Base-by-base conservation (phyloP, 2,329 filamentous ascomycete genomes). In the Xylariaceae sp. region DNA sequence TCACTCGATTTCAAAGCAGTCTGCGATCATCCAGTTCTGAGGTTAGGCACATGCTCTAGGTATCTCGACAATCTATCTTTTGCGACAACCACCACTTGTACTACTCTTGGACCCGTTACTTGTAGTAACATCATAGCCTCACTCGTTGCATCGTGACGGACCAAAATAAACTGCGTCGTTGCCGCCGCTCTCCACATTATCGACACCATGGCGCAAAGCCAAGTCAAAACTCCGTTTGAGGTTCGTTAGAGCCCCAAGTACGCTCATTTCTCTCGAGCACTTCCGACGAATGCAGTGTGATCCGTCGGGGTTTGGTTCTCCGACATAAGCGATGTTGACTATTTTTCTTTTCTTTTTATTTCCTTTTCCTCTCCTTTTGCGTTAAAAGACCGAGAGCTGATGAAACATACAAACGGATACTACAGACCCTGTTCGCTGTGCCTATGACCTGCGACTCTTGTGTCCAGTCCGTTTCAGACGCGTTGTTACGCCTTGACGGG, bases 381-480 rank as follows among this genome's bases (percentile, higher is more conserved):
- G 13, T 26, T 37, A 6, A 45, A 44, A 32, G 18, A 42, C 26
- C 42, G 49, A 34, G 32, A 47, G 58, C 65, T 67, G 55, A 68
- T 61, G 51, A 66, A 67, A 65, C 58, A 45, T 61, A 51, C 46
- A 65, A 64, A 67, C 54, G 45, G 49, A 40, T 64, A 26, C 21
- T 48, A 46, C 55, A 97, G 87, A 95, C 92, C 57, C 87, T 92
- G 61, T 97, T 97, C 72, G 91, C 92, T 60, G 94, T 97, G 63
- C 92, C 91, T 51, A 86, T 97, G 78, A 90, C 86, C 73, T 97
- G 94, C 76, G 87, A 95, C 65, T 78, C 81, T 67, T 97, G 94
- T 76, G 84, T 96, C 71, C 87, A 92, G 71, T 86, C 90, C 65
- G 85, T 99, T 69, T 90, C 90, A 66, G 81, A 82, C 59, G 85